Evolutionary conservation across 2,329 filamentous ascomycete genomes (phyloP).

Genomic region (Beauveria varroae): DNA sequence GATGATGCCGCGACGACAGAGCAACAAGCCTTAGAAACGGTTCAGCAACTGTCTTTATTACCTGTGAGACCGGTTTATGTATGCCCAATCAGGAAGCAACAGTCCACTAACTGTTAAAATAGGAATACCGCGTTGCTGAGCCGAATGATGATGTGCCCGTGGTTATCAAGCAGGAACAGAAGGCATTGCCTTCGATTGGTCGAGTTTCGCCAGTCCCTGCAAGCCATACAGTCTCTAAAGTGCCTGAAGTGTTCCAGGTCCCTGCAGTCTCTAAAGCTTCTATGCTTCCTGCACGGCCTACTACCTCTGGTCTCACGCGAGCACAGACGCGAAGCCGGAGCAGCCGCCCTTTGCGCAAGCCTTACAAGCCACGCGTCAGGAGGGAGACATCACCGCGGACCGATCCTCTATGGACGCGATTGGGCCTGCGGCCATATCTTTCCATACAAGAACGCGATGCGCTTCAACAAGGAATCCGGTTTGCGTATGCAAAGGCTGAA

Average conservation of each 20-base stretch:
- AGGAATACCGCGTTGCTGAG: background rate
- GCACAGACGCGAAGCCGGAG: background rate
- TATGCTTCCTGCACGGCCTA: background rate
- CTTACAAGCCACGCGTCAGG: background rate
- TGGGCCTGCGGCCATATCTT: background rate
- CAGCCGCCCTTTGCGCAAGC: background rate
- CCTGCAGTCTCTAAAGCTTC: background rate
- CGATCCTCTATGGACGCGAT: background rate
- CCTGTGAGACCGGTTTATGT: background rate
- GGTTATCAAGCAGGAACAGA: background rate
- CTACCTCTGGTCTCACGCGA: background rate
- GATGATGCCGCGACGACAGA: background rate
- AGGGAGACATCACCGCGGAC: background rate
- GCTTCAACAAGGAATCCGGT: background rate
- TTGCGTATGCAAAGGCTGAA: background rate
- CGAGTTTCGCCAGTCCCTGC: background rate
- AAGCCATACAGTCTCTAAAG: background rate
- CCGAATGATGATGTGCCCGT: background rate
- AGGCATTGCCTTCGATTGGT: background rate
- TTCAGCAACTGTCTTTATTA: background rate
- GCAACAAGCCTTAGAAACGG: background rate
- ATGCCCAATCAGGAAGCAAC: background rate
- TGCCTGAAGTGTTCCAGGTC: too few species aligned
- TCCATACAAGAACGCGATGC: background rate
- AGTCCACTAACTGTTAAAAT: background rate